Percentiles rank a stretch among this genome's conserved stretches.
phyloP scores from a whole-genome alignment of 164 flowering plant genomes.

The Umbellularia californica region DNA sequence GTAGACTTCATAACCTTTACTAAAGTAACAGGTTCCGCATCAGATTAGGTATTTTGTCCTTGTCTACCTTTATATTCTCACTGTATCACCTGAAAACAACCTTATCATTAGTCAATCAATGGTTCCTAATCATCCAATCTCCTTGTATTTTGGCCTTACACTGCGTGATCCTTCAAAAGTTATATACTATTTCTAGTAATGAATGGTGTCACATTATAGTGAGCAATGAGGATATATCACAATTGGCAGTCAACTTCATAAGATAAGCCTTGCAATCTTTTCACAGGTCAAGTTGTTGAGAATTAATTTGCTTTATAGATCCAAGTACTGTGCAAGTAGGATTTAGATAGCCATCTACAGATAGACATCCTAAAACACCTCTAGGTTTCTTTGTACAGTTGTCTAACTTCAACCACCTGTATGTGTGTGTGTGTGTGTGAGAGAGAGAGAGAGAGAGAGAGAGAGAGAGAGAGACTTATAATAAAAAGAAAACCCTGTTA shows the following conservation, averaged over 20 bases:
- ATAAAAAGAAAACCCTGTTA: too few species aligned
- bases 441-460: neutral
- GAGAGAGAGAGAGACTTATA: neutral
- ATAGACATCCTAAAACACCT: neutral
- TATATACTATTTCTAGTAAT: neutral
- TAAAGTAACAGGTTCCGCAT: conserved; percentile 5
- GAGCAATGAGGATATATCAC: neutral
- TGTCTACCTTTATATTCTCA: neutral
- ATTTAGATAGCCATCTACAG: neutral
- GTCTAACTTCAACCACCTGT: neutral
- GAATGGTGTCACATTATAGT: neutral
- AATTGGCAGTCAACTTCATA: neutral
- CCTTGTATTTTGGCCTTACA: neutral
- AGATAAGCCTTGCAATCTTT: neutral
- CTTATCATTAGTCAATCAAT: conserved; percentile 6
- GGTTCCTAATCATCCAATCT: neutral
- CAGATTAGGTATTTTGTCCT: conserved; percentile 5
- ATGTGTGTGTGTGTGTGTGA: neutral
- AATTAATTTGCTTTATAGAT: neutral
- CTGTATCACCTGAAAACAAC: conserved; percentile 6
- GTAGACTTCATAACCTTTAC: too few species aligned
- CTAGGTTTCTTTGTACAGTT: neutral
- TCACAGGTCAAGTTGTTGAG: neutral
- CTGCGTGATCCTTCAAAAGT: neutral
- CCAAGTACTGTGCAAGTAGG: neutral